phyloP scores from a whole-genome alignment of 768 basidiomycete genomes.

The Auriscalpium orientale region DNA sequence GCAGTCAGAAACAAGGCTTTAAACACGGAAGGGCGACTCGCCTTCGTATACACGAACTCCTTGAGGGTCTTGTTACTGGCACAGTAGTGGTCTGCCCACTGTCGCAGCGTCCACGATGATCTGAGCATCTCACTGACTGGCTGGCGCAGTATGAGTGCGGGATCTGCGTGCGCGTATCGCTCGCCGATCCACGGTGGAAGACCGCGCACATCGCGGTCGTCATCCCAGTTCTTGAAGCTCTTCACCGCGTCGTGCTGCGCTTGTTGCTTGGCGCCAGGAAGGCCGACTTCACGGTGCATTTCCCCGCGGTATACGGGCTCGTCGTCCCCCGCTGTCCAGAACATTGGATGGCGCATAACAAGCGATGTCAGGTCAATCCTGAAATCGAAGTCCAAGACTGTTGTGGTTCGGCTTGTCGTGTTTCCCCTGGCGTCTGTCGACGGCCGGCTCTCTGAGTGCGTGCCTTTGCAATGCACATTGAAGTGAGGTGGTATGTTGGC shows the following conservation, averaged over 20 bases:
- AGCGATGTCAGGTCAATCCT: constrained; percentile 44
- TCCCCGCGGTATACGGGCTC: constrained; percentile 59
- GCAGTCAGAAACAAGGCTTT: background rate
- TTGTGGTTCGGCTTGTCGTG: constrained; percentile 42
- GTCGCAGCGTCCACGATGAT: constrained; percentile 16
- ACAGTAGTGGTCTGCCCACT: constrained; percentile 84
- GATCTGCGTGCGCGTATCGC: background rate
- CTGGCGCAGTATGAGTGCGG: background rate
- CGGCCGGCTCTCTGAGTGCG: constrained; percentile 44
- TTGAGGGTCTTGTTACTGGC: constrained; percentile 62
- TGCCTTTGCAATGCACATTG: constrained; percentile 43
- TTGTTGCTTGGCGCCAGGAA: constrained; percentile 27
- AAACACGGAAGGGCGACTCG: constrained; percentile 18
- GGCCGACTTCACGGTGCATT: constrained; percentile 52
- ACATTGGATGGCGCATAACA: constrained; percentile 31
- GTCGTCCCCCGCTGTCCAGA: constrained; percentile 57
- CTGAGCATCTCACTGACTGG: constrained; percentile 10
- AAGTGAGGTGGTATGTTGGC: constrained; percentile 38
- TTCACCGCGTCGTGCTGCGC: constrained; percentile 38
- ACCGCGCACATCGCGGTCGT: constrained; percentile 38
- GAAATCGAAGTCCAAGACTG: constrained; percentile 64
- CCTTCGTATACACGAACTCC: constrained; percentile 72
- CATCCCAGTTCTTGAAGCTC: constrained; percentile 35
- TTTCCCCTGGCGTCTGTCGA: constrained; percentile 26
- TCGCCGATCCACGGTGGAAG: constrained; percentile 41